Percentiles rank a stretch among this genome's conserved stretches.
Evolutionary conservation across 2,329 filamentous ascomycete species (phyloP).

Genomic region (Botrytis paeoniae): DNA sequence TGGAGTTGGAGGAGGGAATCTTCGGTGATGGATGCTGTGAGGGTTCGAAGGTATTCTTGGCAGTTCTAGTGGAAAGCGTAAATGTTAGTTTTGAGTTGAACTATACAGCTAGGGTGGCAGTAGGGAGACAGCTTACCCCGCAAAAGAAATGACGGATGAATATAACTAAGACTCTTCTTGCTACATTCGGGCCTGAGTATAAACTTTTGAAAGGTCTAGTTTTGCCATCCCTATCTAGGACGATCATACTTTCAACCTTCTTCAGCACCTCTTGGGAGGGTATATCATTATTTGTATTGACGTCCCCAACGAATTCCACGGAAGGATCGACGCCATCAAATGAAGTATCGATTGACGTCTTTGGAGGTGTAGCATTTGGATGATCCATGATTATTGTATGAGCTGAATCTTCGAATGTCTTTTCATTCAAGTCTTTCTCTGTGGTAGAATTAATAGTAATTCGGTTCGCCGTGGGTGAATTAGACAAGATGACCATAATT

Average conservation of each 20-base stretch:
- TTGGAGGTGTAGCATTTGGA: slow-evolving; percentile 8
- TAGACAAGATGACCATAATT: slow-evolving; percentile 16
- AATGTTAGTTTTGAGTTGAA: neutral
- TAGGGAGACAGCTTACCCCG: slow-evolving; percentile 32
- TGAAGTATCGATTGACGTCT: slow-evolving; percentile 22
- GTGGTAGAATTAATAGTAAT: neutral
- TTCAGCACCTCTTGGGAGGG: slow-evolving; percentile 49
- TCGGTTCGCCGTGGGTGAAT: neutral
- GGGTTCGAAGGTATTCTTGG: slow-evolving; percentile 38
- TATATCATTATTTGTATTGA: slow-evolving; percentile 54
- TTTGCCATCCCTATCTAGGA: slow-evolving; percentile 37
- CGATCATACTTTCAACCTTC: slow-evolving; percentile 45
- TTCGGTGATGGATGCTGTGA: slow-evolving; percentile 34
- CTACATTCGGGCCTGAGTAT: slow-evolving; percentile 38
- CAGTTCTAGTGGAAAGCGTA: slow-evolving; percentile 33
- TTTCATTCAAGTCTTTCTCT: neutral
- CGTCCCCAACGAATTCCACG: slow-evolving; percentile 54
- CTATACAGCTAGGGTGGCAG: neutral
- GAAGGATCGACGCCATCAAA: slow-evolving; percentile 30
- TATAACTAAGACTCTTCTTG: slow-evolving; percentile 37
- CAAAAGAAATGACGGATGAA: slow-evolving; percentile 43
- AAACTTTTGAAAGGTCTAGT: slow-evolving; percentile 36
- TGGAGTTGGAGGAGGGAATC: slow-evolving; percentile 35
- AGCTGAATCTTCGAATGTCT: neutral
- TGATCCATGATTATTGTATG: slow-evolving; percentile 1